These are phyloP conservation scores for Aegilops speltoides DNA, from an alignment of 176 grass and related monocot genomes.

Conservation along the genomic window DNA sequence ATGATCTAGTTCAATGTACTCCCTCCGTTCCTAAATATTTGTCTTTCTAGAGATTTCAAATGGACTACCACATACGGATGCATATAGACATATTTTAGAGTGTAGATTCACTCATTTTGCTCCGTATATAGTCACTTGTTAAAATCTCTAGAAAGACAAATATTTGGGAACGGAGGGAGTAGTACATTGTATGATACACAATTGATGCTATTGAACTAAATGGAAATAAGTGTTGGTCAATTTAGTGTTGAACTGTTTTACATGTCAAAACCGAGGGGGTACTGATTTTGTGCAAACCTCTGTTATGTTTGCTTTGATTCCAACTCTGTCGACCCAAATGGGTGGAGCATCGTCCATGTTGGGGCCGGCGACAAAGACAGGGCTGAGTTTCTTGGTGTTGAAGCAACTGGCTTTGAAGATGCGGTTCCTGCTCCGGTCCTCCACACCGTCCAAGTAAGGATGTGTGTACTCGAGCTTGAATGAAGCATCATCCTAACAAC, in stretches of 20 bases:
- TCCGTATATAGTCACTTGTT: too few species aligned
- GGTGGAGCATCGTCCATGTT: conserved; percentile 80
- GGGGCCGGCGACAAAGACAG: conserved; percentile 84
- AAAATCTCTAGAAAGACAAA: too few species aligned
- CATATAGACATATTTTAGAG: too few species aligned
- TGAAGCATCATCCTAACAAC: conserved; percentile 73
- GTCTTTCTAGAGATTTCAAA: too few species aligned
- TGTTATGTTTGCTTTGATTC: conserved; percentile 95
- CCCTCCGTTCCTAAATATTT: too few species aligned
- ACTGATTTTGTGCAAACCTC: conserved; percentile 46
- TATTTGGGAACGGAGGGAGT: too few species aligned
- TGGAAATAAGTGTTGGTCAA: not conserved
- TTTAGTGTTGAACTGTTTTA: too few species aligned
- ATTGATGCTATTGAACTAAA: not conserved
- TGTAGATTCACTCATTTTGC: too few species aligned
- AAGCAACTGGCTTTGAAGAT: conserved; percentile 91
- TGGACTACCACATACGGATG: too few species aligned
- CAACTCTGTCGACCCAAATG: conserved; percentile 83
- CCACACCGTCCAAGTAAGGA: conserved; percentile 91
- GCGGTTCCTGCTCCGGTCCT: conserved; percentile 69
- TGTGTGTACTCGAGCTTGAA: conserved; percentile 89
- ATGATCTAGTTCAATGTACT: not conserved
- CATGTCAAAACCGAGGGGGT: not conserved
- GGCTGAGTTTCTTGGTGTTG: conserved; percentile 86
- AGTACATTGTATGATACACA: not conserved